Evolutionary conservation across 495 filamentous ascomycete species (phyloP).

Genomic region (Clavariopsis aquatica): DNA sequence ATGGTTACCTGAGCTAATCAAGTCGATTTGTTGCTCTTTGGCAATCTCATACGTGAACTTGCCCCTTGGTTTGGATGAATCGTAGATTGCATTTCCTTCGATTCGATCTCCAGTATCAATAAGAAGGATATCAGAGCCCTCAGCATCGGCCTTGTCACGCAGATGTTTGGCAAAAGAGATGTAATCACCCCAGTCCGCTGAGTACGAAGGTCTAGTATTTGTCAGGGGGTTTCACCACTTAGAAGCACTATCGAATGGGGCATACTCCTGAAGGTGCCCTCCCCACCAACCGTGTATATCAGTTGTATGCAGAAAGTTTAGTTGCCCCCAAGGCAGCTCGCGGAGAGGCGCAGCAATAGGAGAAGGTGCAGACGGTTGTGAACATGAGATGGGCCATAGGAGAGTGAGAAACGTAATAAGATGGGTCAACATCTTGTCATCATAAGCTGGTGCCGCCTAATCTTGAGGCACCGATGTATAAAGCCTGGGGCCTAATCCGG

Average conservation of each 20-base stretch:
- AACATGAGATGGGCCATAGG: constrained; percentile 23
- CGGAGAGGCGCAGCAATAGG: constrained; percentile 82
- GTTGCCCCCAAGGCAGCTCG: constrained; percentile 80
- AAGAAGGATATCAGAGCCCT: constrained; percentile 79
- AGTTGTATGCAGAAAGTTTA: constrained; percentile 94
- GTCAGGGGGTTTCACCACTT: background rate
- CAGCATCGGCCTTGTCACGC: constrained; percentile 70
- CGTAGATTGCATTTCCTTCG: constrained; percentile 96
- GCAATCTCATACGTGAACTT: constrained; percentile 84
- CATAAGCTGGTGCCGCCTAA: background rate
- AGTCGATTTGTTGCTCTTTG: constrained; percentile 76
- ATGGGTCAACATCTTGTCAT: constrained; percentile 5
- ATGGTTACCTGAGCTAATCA: constrained; percentile 90
- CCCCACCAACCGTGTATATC: constrained; percentile 96
- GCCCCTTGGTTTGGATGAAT: constrained; percentile 83
- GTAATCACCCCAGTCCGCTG: constrained; percentile 97
- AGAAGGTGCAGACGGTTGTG: constrained; percentile 76
- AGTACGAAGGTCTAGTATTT: constrained; percentile 53
- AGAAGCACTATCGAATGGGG: constrained; percentile 11
- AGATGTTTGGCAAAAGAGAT: constrained; percentile 87
- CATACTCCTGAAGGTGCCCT: constrained; percentile 86
- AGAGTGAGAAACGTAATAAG: constrained; percentile 47
- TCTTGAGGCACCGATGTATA: background rate
- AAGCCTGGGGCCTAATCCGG: background rate
- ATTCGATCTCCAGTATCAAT: constrained; percentile 93